These are phyloP conservation scores for Parafenestella ontariensis DNA, from an alignment of 2,329 filamentous ascomycete species.

Conservation along the genomic window DNA sequence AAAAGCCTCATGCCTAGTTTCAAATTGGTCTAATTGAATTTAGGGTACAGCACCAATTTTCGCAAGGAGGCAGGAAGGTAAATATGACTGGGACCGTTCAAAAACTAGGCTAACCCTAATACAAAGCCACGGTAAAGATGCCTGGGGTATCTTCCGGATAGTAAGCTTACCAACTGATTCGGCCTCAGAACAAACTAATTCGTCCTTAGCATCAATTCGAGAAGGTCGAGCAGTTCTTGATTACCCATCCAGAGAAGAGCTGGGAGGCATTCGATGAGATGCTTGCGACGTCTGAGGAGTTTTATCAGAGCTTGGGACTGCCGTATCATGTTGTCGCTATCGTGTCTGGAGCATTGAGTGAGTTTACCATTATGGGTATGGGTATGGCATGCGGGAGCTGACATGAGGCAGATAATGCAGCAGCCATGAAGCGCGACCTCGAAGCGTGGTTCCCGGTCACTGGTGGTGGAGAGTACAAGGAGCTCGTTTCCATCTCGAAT, in stretches of 20 bases:
- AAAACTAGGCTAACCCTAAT: no score
- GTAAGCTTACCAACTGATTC: no score
- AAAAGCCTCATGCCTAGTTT: no score
- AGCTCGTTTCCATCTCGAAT: conserved; percentile 96
- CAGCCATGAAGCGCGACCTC: conserved; percentile 88
- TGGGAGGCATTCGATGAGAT: conserved; percentile 95
- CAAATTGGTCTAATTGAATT: no score
- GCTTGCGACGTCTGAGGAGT: conserved; percentile 90
- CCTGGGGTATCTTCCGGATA: conserved; percentile 97
- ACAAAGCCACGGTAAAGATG: conserved; percentile 76
- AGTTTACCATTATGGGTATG: conserved; percentile 8
- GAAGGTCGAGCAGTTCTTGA: conserved; percentile 59
- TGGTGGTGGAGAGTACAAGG: conserved; percentile 89
- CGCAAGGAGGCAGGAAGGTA: conserved; percentile 96
- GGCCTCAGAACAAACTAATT: no score
- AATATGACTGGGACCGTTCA: no score
- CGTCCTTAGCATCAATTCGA: conserved; percentile 99
- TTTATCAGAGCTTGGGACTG: conserved; percentile 87
- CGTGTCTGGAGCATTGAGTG: conserved; percentile 87
- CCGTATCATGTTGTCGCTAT: conserved; percentile 94
- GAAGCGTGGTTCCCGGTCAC: conserved; percentile 75
- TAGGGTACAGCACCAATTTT: conserved; percentile 96
- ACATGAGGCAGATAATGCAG: conserved; percentile 40
- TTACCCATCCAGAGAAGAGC: conserved; percentile 76
- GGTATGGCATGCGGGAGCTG: not conserved